Conservation (phyloP, 495 filamentous ascomycete genomes). For the Xylaria palmicola region DNA sequence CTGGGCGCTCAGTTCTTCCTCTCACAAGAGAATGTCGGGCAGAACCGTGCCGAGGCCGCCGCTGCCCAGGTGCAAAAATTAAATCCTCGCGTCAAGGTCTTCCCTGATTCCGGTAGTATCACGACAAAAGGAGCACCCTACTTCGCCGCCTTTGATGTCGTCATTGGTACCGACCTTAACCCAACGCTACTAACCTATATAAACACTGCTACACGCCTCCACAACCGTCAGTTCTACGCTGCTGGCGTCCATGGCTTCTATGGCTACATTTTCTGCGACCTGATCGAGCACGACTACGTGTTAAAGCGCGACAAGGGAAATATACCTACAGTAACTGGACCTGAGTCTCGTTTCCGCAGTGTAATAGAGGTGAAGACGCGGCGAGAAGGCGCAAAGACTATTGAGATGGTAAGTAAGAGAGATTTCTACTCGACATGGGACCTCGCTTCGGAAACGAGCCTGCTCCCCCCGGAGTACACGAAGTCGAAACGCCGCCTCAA, state of each 20-base stretch:
- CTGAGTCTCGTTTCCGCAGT: conserved; percentile 75
- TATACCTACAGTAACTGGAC: conserved; percentile 56
- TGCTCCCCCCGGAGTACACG: conserved; percentile 67
- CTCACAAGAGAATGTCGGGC: conserved; percentile 65
- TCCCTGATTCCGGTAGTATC: conserved; percentile 65
- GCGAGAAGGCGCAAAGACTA: conserved; percentile 66
- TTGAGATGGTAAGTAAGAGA: conserved; percentile 88
- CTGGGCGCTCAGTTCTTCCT: conserved; percentile 89
- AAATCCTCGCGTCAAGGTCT: conserved; percentile 84
- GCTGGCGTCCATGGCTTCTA: conserved; percentile 86
- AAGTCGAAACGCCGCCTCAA: conserved; percentile 64
- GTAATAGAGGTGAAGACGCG: conserved; percentile 70
- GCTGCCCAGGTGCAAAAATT: conserved; percentile 74
- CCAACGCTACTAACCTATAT: conserved; percentile 68
- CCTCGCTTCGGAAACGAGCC: conserved; percentile 70
- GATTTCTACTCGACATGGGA: conserved; percentile 82
- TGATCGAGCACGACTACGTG: conserved; percentile 83
- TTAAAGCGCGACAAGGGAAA: conserved; percentile 84
- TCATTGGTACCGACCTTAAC: conserved; percentile 88
- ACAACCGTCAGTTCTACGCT: conserved; percentile 81
- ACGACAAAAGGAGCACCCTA: conserved; percentile 63
- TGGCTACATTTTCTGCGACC: conserved; percentile 91
- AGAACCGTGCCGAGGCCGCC: conserved; percentile 83
- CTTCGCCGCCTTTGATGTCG: conserved; percentile 76
- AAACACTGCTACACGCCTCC: conserved; percentile 77